Evolutionary conservation across 495 filamentous ascomycete species (phyloP).

Genomic region (Niebla homalea): DNA sequence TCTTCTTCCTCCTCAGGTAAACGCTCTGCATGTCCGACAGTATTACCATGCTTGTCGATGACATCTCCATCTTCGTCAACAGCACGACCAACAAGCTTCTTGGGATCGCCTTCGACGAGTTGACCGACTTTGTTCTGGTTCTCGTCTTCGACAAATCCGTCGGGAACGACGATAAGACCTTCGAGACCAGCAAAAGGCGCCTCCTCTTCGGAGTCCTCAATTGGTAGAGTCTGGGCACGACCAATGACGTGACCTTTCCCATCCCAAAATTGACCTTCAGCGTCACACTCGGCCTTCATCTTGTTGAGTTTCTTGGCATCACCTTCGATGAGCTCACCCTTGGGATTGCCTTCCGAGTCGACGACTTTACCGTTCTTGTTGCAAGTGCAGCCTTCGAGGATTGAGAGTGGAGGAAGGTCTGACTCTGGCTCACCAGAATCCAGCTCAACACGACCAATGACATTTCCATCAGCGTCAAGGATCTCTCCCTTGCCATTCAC

Average conservation of each 20-base stretch:
- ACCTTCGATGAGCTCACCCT: conserved; percentile 48
- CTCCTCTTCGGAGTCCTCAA: conserved; percentile 45
- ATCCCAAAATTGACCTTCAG: conserved; percentile 51
- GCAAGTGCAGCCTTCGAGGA: conserved; percentile 46
- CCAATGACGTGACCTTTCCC: conserved; percentile 47
- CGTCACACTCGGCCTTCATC: conserved; percentile 41
- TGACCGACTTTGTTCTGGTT: conserved; percentile 45
- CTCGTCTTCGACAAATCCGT: conserved; percentile 46
- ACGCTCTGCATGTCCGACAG: conserved; percentile 48
- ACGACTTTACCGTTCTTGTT: conserved; percentile 52
- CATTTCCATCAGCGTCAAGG: conserved; percentile 24
- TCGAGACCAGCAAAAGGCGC: conserved; percentile 52
- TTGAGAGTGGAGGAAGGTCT: conserved; percentile 39
- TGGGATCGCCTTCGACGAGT: conserved; percentile 47
- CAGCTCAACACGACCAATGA: conserved; percentile 24
- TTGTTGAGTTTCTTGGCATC: conserved; percentile 45
- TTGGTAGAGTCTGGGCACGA: conserved; percentile 42
- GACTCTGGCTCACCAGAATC: conserved; percentile 17
- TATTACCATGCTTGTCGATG: conserved; percentile 47
- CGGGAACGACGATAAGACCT: conserved; percentile 44
- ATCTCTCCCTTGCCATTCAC: conserved; percentile 38
- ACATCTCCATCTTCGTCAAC: conserved; percentile 57
- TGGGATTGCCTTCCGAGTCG: conserved; percentile 35
- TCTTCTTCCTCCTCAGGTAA: conserved; percentile 31
- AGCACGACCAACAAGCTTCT: conserved; percentile 47